A percentile compares a stretch with the other conserved stretches of the same genome.
Conservation (phyloP, 2,329 filamentous ascomycete genomes). For the Fusarium sp. region DNA sequence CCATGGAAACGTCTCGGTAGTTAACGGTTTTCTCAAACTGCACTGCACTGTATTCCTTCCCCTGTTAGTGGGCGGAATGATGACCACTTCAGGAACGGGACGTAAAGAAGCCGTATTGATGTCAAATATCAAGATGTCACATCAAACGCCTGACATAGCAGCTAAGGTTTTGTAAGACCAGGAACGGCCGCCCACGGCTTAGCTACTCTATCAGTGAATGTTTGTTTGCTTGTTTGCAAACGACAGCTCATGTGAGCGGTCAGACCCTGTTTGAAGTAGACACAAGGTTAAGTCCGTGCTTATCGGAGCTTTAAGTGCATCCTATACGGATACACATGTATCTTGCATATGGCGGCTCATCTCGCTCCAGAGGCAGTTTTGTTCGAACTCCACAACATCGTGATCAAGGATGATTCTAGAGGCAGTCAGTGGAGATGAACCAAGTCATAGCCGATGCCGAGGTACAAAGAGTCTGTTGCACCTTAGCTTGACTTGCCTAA, state of each 20-base stretch:
- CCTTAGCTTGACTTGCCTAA: too few species aligned
- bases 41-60: neutral
- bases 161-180: slow-evolving; percentile 2
- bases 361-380: too few species aligned
- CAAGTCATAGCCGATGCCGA: neutral
- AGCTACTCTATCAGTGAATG: slow-evolving; percentile 2
- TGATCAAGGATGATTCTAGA: neutral
- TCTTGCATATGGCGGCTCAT: neutral
- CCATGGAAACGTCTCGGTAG: slow-evolving; percentile 20
- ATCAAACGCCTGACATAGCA: slow-evolving; percentile 13
- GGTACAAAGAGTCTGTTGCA: neutral
- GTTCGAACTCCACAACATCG: too few species aligned
- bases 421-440: neutral
- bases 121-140: slow-evolving; percentile 18
- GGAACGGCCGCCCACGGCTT: slow-evolving; percentile 22
- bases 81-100: slow-evolving; percentile 20
- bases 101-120: slow-evolving; percentile 8
- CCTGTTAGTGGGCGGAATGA: slow-evolving; percentile 23
- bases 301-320: too few species aligned
- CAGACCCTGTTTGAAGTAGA: neutral
- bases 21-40: slow-evolving; percentile 3
- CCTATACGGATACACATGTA: too few species aligned
- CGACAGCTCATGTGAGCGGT: neutral
- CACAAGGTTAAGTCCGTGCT: neutral
- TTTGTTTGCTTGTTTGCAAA: neutral